Conservation (phyloP, 768 basidiomycete species). For the Collybia sp. region DNA sequence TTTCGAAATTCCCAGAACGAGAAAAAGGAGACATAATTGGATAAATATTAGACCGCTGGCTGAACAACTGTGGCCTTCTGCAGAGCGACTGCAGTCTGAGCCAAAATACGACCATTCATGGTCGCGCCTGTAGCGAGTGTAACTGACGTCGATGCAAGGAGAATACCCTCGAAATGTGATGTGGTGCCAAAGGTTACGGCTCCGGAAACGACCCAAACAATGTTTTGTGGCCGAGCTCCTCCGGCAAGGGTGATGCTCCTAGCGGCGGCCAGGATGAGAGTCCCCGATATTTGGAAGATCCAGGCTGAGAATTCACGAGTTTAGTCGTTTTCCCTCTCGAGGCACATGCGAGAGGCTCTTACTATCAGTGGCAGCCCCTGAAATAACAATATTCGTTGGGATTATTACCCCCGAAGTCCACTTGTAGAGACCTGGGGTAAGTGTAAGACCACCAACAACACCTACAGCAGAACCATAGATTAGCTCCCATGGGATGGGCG, state of each 20-base stretch:
- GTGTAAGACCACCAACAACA: constrained; percentile 4
- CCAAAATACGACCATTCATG: not conserved
- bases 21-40: no score
- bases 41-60: not conserved
- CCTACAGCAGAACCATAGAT: constrained; percentile 3
- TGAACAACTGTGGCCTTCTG: not conserved
- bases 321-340: no score
- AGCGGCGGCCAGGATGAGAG: not conserved
- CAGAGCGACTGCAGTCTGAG: constrained; percentile 2
- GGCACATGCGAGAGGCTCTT: not conserved
- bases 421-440: constrained; percentile 13
- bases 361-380: constrained; percentile 6
- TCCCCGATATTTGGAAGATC: constrained; percentile 3
- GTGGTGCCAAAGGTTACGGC: not conserved
- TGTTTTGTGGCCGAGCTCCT: not conserved
- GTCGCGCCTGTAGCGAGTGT: constrained; percentile 2
- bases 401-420: constrained; percentile 10
- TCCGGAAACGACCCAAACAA: not conserved
- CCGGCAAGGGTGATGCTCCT: not conserved
- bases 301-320: not conserved
- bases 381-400: constrained; percentile 3
- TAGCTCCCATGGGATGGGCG: not conserved
- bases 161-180: not conserved
- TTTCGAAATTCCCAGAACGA: no score
- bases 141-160: not conserved